A percentile compares a stretch with the other conserved stretches of the same genome.
phyloP scores from a whole-genome alignment of 2,329 filamentous ascomycete genomes.

The Capronia coronata region DNA sequence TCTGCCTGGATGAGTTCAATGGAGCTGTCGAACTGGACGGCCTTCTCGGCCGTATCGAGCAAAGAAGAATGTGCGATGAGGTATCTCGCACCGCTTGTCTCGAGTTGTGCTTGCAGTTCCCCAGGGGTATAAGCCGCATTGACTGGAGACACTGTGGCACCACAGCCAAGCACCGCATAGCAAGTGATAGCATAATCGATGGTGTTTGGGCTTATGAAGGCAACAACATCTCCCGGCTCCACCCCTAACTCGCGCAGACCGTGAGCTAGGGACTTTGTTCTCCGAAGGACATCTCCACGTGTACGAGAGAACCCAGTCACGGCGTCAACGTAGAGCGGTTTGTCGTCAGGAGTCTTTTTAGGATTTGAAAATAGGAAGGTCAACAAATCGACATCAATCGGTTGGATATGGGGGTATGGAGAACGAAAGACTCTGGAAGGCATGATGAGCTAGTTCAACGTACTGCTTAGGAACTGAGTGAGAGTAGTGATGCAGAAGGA shows the following conservation, averaged over 20 bases:
- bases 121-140: conserved; percentile 80
- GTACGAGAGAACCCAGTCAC: conserved; percentile 13
- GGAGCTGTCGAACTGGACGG: conserved; percentile 47
- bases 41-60: conserved; percentile 59
- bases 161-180: conserved; percentile 76
- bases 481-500: neutral
- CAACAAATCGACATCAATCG: conserved; percentile 15
- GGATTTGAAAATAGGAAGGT: conserved; percentile 22
- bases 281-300: conserved; percentile 12
- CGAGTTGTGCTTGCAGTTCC: conserved; percentile 78
- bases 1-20: conserved; percentile 48
- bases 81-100: conserved; percentile 66
- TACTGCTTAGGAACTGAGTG: too few species aligned
- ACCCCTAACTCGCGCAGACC: conserved; percentile 32
- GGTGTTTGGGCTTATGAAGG: conserved; percentile 66
- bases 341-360: conserved; percentile 15
- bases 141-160: conserved; percentile 70
- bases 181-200: conserved; percentile 74
- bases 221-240: conserved; percentile 49
- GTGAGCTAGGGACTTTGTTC: conserved; percentile 15
- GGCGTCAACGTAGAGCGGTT: conserved; percentile 21
- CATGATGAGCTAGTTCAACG: too few species aligned
- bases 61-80: conserved; percentile 66
- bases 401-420: conserved; percentile 10
- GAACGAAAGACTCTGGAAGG: conserved; percentile 16